Percentiles rank a stretch among this genome's conserved stretches.
phyloP scores from a whole-genome alignment of 257 asterid species.

The Solanum neorickii region DNA sequence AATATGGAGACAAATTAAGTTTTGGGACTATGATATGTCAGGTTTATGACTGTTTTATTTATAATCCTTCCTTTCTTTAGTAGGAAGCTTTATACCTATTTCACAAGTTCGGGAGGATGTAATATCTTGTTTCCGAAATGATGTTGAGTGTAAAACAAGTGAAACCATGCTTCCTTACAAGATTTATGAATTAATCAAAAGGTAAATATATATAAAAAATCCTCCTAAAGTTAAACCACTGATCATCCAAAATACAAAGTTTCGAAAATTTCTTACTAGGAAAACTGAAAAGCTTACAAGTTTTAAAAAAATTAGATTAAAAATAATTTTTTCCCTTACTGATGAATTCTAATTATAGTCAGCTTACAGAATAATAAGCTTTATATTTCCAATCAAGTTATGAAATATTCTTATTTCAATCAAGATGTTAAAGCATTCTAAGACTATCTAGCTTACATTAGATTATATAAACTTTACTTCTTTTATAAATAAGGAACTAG shows the following conservation, averaged over 20 bases:
- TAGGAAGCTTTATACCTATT: constrained; percentile 65
- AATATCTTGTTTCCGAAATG: constrained; percentile 51
- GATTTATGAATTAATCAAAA: constrained; percentile 43
- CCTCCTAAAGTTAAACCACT: neutral
- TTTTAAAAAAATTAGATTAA: too few species aligned
- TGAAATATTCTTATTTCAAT: too few species aligned
- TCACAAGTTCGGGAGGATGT: constrained; percentile 72
- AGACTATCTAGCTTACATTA: too few species aligned
- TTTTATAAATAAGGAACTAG: too few species aligned
- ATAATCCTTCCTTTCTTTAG: constrained; percentile 17
- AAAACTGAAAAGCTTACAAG: too few species aligned
- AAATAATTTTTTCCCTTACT: too few species aligned
- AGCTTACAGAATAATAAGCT: too few species aligned
- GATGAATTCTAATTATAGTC: too few species aligned
- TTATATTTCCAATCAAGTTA: too few species aligned
- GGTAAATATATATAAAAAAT: constrained; percentile 25
- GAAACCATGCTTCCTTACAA: constrained; percentile 66
- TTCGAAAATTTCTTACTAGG: too few species aligned
- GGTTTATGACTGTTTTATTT: neutral
- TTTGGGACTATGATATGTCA: neutral
- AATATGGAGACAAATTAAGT: neutral
- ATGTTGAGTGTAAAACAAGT: constrained; percentile 50
- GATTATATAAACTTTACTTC: too few species aligned
- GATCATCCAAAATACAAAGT: neutral
- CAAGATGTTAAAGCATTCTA: too few species aligned